These are phyloP conservation scores for Alternaria sp. DNA, from an alignment of 2,329 filamentous ascomycete species.

Conservation along the genomic window DNA sequence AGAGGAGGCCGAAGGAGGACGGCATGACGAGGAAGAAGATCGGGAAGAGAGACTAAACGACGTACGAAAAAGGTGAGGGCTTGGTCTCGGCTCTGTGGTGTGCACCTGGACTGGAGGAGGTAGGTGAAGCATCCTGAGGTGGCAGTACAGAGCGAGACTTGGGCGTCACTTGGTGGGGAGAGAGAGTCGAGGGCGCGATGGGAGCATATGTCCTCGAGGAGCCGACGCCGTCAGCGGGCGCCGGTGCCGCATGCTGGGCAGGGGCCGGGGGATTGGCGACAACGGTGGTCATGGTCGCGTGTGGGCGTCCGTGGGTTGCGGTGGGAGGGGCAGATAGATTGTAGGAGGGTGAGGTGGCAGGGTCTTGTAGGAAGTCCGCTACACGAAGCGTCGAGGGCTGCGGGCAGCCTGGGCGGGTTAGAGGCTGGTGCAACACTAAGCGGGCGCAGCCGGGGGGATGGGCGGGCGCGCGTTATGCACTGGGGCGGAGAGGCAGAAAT, in stretches of 20 bases:
- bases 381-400: slow-evolving; percentile 46
- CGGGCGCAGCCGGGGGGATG: slow-evolving; percentile 7
- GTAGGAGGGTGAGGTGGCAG: slow-evolving; percentile 43
- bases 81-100: slow-evolving; percentile 57
- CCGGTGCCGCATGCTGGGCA: slow-evolving; percentile 48
- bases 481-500: slow-evolving; percentile 8
- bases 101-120: slow-evolving; percentile 46
- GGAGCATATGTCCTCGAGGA: slow-evolving; percentile 53
- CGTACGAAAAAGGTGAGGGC: slow-evolving; percentile 60
- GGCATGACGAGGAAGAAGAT: slow-evolving; percentile 34
- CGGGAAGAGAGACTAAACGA: slow-evolving; percentile 39
- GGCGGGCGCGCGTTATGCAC: slow-evolving; percentile 1
- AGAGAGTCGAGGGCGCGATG: slow-evolving; percentile 53
- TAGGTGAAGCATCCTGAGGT: slow-evolving; percentile 50
- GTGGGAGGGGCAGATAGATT: slow-evolving; percentile 34
- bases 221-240: slow-evolving; percentile 44
- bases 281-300: slow-evolving; percentile 54
- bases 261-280: slow-evolving; percentile 53
- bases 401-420: slow-evolving; percentile 35
- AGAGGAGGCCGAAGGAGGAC: slow-evolving; percentile 31
- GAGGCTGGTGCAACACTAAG: slow-evolving; percentile 34
- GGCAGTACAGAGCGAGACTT: slow-evolving; percentile 46
- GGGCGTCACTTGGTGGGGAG: slow-evolving; percentile 48
- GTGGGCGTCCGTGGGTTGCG: slow-evolving; percentile 23
- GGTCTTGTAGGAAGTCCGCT: slow-evolving; percentile 40